These are phyloP conservation scores for Groenewaldozyma auringiensis DNA, from an alignment of 1,139 yeast species.

Conservation along the genomic window DNA sequence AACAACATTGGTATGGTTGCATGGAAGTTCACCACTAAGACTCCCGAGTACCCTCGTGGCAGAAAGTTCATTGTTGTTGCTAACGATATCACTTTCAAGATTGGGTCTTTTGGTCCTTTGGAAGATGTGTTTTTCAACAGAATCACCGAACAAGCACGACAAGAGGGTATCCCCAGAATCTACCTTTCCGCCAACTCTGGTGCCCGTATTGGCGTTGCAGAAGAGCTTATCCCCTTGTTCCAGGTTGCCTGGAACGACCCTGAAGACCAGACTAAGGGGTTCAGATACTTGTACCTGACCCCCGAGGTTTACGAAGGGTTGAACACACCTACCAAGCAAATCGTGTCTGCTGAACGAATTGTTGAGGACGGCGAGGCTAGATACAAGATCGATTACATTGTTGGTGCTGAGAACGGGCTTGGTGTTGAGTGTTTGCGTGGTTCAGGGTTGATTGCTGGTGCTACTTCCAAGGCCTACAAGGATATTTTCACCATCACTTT, in stretches of 20 bases:
- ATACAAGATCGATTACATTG: conserved; percentile 69
- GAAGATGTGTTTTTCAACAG: conserved; percentile 88
- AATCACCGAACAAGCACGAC: conserved; percentile 87
- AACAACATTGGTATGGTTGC: conserved; percentile 97
- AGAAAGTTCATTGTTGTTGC: conserved; percentile 90
- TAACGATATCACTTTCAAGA: conserved; percentile 92
- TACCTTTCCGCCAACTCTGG: conserved; percentile 97
- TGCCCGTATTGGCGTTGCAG: conserved; percentile 97
- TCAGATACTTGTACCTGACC: conserved; percentile 76
- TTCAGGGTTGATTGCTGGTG: conserved; percentile 97
- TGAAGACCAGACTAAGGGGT: conserved; percentile 71
- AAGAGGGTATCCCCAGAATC: conserved; percentile 86
- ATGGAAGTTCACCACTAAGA: conserved; percentile 80
- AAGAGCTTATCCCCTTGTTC: conserved; percentile 81
- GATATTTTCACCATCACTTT: conserved; percentile 93
- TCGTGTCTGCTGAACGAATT: conserved; percentile 67
- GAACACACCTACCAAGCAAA: conserved; percentile 44
- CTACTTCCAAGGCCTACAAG: conserved; percentile 93
- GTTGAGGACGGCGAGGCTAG: conserved; percentile 84
- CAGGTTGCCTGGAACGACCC: conserved; percentile 90
- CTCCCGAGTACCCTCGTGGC: conserved; percentile 96
- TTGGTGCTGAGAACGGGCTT: conserved; percentile 92
- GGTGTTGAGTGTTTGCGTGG: conserved; percentile 99
- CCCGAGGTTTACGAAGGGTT: conserved; percentile 57
- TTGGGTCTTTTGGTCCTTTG: conserved; percentile 98